phyloP scores from a whole-genome alignment of 2,329 filamentous ascomycete species.

The Macrophomina phaseolina region DNA sequence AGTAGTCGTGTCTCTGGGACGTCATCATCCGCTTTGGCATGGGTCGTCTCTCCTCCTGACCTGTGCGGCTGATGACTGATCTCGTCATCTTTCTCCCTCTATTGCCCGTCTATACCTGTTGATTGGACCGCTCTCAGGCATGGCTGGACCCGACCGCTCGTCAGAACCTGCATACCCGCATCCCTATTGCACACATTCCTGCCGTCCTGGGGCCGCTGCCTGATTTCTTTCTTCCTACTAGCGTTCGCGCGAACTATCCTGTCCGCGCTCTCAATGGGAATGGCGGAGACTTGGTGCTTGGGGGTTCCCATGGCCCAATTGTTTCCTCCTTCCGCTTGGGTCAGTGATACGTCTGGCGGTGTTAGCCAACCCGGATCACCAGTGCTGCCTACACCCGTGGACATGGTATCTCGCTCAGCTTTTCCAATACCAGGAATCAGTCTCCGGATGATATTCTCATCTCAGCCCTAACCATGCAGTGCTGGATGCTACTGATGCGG shows the following conservation, averaged over 20 bases:
- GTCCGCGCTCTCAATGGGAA: background rate
- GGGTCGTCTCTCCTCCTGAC: background rate
- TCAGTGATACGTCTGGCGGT: conserved; percentile 11
- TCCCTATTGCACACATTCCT: background rate
- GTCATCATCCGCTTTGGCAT: conserved; percentile 3
- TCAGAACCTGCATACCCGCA: conserved; percentile 5
- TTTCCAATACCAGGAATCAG: background rate
- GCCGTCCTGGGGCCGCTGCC: conserved; percentile 12
- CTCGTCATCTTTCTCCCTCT: conserved; percentile 12
- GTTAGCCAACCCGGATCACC: conserved; percentile 15
- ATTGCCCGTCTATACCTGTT: background rate
- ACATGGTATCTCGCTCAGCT: conserved; percentile 5
- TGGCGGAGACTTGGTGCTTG: background rate
- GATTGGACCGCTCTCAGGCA: background rate
- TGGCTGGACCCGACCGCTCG: conserved; percentile 6
- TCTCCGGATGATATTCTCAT: conserved; percentile 11
- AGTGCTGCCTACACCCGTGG: conserved; percentile 17
- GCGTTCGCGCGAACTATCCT: background rate
- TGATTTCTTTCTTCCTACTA: conserved; percentile 3
- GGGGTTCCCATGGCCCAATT: background rate
- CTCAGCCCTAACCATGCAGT: background rate
- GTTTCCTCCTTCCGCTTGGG: conserved; percentile 18
- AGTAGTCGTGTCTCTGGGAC: conserved; percentile 4
- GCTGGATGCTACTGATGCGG: background rate
- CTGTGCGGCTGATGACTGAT: conserved; percentile 18